Base-by-base conservation (phyloP, 169 alveolate genomes). In the Cryptosporidium andersoni region DNA sequence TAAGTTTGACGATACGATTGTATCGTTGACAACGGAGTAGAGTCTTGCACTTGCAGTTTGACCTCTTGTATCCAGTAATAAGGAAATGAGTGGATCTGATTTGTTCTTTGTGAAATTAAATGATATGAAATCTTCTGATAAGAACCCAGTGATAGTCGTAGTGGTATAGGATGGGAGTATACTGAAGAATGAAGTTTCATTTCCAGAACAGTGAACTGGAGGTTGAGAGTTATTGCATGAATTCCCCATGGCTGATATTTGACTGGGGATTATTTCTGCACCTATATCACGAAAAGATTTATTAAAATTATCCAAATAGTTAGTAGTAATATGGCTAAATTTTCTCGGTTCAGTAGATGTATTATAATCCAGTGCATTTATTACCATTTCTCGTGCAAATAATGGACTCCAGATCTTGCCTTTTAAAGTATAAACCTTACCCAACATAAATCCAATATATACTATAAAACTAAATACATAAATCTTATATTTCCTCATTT, bases 81-180 rank as follows among this genome's bases (percentile, higher is more conserved):
- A 74, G 8, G 68, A 74, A n/a, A 74, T 58, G 51, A 74, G 9
- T 9, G 55, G 74, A 47, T 6, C 67, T n/a, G 55, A 66, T 12
- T 58, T 51, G 11, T 74, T 52, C 5, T 66, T 58, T 34, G 8
- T 56, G 62, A 74, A 74, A 7, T 42, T 51, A 47, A 25, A 74
- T 9, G 16, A 45, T 1, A 62, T 56, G 6, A 64, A 52, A 3
- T 16, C 40, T 3, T 56, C 3, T 8, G 6, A 7, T 5, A 68
- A 37, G 42, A 58, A 55, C 7, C 85, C 85, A 60, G 47, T 2
- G n/a, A 74, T 74, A 43, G 85, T 74, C 45, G 68, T 53, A 9
- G 85, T 74, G 64, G 36, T 58, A 36, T 68, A 48, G 3, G 85
- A 74, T 2, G 47, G 37, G 5, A 60, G 45, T 48, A 68, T 66